Evolutionary conservation across 1,284 basidiomycete genomes (phyloP), one percentile per base, ranked within the genome.

Genomic region (Ganoderma multipileum): DNA sequence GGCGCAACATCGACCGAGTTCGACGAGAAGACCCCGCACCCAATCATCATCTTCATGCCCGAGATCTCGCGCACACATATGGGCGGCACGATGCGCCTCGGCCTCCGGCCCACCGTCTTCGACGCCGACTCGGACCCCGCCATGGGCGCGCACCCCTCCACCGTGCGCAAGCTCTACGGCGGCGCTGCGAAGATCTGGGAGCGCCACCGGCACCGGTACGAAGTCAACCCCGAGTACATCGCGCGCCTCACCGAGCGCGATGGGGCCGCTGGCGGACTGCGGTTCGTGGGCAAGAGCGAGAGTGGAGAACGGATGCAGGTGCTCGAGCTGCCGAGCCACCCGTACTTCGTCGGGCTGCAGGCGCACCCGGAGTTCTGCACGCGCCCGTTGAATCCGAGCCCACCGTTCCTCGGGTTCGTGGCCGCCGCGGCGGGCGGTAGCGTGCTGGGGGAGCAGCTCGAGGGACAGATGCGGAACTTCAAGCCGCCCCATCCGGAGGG

Each of bases 291-390:
- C 11, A 95, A 94, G 81, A 97, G 99, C 81, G 96, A 98, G 82
- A 91, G 93, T 75, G 95, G 97, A 20, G 95, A 98, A 83, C 88
- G 97, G 67, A 99, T 99, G 97, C 97, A 99, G 83, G 90, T 98
- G 69, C 86, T 97, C 68, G 97, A 99, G 83, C 82, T 99, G 58
- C 86, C 83, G 71, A 95, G 95, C 77, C 97, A 99, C 82, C 95
- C 96, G 0, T 99, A 91, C 87, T 99, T 97, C 81, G 85, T 98
- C 66, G 98, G 91, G 55, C 86, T 99, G 68, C 97, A 99, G 84
- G 96, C 98, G 0, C 97, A 99, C 78, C 97, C 97, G 3, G 97
- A 99, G 81, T 97, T 99, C 84, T 99, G 97, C 83, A 97, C 97
- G 26, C 91, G 97, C n/a, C 97, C 97, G 2, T 86, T 99, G 63